Evolutionary conservation across 306 rosid species (phyloP).

Genomic region (Quercus variabilis): DNA sequence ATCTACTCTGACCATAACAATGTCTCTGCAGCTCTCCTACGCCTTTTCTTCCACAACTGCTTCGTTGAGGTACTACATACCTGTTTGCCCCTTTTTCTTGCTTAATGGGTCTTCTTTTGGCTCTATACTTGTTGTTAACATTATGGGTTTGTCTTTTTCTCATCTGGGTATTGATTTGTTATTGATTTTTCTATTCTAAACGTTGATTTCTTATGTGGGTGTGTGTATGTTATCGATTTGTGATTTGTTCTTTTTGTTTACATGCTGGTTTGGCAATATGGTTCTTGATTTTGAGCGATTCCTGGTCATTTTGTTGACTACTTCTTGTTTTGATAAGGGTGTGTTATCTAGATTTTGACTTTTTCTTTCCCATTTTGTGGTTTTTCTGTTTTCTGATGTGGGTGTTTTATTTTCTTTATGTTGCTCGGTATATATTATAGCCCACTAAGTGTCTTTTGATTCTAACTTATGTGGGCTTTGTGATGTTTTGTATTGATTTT

Average conservation of each 20-base stretch:
- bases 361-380: background rate
- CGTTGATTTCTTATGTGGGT: too few species aligned
- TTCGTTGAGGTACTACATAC: constrained; percentile 47
- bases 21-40: constrained; percentile 62
- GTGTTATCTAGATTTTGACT: too few species aligned
- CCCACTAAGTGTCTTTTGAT: background rate
- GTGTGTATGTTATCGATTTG: too few species aligned
- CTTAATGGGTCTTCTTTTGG: background rate
- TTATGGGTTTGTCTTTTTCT: background rate
- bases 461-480: background rate
- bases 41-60: constrained; percentile 94
- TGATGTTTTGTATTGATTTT: too few species aligned
- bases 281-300: too few species aligned
- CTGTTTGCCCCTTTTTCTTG: constrained; percentile 1
- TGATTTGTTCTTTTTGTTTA: too few species aligned
- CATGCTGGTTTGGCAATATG: too few species aligned
- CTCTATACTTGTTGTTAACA: background rate
- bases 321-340: too few species aligned
- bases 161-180: background rate
- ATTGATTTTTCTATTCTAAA: too few species aligned
- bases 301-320: too few species aligned
- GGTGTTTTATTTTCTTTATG: background rate
- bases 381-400: too few species aligned
- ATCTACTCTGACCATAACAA: constrained; percentile 46
- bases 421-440: background rate